Conservation (phyloP, 2,329 filamentous ascomycete species). For the Metarhizium guizhouense region DNA sequence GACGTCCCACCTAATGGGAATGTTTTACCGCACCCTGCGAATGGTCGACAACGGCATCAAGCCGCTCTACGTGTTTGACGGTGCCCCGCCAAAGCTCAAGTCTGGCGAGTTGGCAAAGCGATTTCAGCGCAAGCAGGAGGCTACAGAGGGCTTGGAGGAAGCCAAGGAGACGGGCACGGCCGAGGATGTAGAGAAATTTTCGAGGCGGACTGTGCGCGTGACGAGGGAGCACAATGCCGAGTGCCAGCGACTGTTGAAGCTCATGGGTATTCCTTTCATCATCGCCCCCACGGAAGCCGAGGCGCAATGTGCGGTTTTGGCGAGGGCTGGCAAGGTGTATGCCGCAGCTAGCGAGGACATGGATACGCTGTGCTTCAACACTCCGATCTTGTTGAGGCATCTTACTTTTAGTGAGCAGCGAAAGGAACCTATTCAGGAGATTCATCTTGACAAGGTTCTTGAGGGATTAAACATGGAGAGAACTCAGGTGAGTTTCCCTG, state of each 20-base stretch:
- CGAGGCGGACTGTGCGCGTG: conserved; percentile 81
- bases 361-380: conserved; percentile 94
- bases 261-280: conserved; percentile 96
- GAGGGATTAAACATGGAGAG: conserved; percentile 83
- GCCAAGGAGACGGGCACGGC: conserved; percentile 96
- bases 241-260: conserved; percentile 79
- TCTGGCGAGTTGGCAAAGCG: conserved; percentile 94
- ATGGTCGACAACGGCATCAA: conserved; percentile 99
- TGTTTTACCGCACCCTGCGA: conserved; percentile 97
- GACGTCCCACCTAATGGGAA: conserved; percentile 96
- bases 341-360: conserved; percentile 97
- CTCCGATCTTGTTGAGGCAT: conserved; percentile 83
- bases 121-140: conserved; percentile 89
- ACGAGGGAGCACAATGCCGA: conserved; percentile 96
- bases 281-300: conserved; percentile 95
- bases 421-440: conserved; percentile 96
- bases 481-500: conserved; percentile 52
- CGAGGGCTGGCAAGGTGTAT: conserved; percentile 88
- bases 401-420: conserved; percentile 95
- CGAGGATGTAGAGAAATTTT: conserved; percentile 97
- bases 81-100: conserved; percentile 93
- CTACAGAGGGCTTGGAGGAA: conserved; percentile 81
- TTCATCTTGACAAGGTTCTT: conserved; percentile 77
- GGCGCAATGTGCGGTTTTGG: conserved; percentile 87
- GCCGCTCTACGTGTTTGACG: conserved; percentile 95